Base-by-base conservation (phyloP, 2,329 filamentous ascomycete species). In the Paramyrothecium roridum region DNA sequence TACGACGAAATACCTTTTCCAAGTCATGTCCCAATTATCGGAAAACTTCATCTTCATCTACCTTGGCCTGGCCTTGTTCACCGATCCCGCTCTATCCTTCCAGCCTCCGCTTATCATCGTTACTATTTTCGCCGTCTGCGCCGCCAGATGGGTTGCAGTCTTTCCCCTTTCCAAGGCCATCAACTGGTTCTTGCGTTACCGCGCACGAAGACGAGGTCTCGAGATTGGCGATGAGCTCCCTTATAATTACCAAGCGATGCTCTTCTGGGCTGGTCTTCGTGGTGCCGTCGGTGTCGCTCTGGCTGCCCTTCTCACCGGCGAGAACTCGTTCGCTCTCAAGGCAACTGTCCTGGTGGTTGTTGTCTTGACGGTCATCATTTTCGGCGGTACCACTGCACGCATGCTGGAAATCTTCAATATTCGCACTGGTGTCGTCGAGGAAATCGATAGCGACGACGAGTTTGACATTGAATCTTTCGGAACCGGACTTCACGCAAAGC, bases 31-130 rank as follows among this genome's bases (percentile, higher is more conserved):
- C 3, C 95, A 99, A 73, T 76, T 99, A 48, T 96, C 93, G 0
- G 95, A 99, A 75, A 99, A 99, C 73, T 99, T 99, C 70, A 99
- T 99, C 73, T 99, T 99, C 77, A 99, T 99, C 72, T 99, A 99
- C 68, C 85, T 99, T 0, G 95, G 95, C 7, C 80, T 99, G 3
- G 96, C 95, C 1, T 81, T 99, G 26, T 98, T 99, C 71, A 97
- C 95, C 3, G 93, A 98, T 65, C 87, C 86, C 52, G 85, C 90
- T 51, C 80, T 97, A 22, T 86, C 91, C 57, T 99, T 96, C 76
- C 96, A 97, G 68, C 95, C 95, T 0, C 85, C 96, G 3, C 91
- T 99, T 66, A 98, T 98, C 65, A 89, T 99, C 54, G 86, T 99
- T 62, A 93, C 93, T 0, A 87, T 96, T 3, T 77, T 93, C 50